Base-by-base conservation (phyloP, 208 protist genomes). In the Trypanosoma scelopori region DNA sequence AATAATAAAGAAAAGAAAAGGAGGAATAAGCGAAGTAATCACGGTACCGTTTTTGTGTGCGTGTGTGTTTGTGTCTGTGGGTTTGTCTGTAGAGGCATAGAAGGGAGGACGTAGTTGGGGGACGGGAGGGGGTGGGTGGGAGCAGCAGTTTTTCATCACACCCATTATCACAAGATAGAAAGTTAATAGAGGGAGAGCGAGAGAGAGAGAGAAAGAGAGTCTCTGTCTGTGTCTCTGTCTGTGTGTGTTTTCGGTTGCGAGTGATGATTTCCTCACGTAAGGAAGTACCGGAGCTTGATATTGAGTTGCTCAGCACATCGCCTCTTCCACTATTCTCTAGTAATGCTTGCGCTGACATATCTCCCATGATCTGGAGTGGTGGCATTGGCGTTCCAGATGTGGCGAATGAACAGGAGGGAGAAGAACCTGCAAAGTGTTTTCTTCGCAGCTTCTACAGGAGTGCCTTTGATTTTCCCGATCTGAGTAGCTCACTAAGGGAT, bases 121-220 rank as follows among this genome's bases (percentile, higher is more conserved):
- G 32, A 37, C 32, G 5, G 9, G 32, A 37, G 9, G 32, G 9
- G 9, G 32, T 9, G 32, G 32, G 32, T 37, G 9, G 32, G 32
- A 9, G 32, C 3, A 37, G 5, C 32, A 37, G 5, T 37, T 37
- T 37, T 37, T 37, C 32, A 37, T 37, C 9, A 37, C 32, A 9
- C 32, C 9, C 32, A 9, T 37, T 37, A 37, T 37, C 9, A 9
- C 32, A 37, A 3, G 32, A 11, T 37, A 57, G n/a, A 65, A 41
- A 62, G 11, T n/a, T n/a, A n/a, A 69, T 25, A 65, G 39, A 62
- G 20, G 43, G 22, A 63, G 42, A 48, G 12, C 12, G 46, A 62
- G 65, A 12, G 65, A 65, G 37, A 20, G 9, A 28, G 64, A 60
- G 43, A 60, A 39, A n/a, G n/a, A n/a, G n/a, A n/a, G n/a, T n/a